A percentile compares a stretch with the other conserved stretches of the same genome.
Evolutionary conservation across 148 eudicot genomes (phyloP).

Genomic region (Chenopodium album): DNA sequence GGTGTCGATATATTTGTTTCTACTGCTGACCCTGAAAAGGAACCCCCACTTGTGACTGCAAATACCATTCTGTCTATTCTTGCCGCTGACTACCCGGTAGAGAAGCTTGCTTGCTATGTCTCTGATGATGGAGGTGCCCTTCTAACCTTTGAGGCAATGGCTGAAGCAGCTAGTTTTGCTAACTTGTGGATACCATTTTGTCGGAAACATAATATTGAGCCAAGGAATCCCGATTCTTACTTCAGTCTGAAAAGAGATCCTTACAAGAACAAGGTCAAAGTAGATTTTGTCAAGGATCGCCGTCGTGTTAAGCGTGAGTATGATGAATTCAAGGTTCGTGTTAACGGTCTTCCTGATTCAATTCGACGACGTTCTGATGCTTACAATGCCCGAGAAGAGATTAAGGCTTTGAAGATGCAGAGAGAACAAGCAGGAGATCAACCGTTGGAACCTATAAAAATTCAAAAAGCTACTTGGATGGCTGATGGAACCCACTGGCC

Average conservation of each 20-base stretch:
- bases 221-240: slow-evolving; percentile 85
- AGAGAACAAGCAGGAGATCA: slow-evolving; percentile 65
- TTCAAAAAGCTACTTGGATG: slow-evolving; percentile 86
- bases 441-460: slow-evolving; percentile 54
- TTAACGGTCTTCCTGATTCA: slow-evolving; percentile 87
- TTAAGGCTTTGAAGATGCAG: slow-evolving; percentile 77
- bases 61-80: slow-evolving; percentile 87
- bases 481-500: slow-evolving; percentile 98
- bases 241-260: slow-evolving; percentile 79
- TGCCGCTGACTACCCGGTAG: slow-evolving; percentile 84
- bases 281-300: slow-evolving; percentile 89
- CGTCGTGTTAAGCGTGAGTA: slow-evolving; percentile 91
- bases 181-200: slow-evolving; percentile 96
- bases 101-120: slow-evolving; percentile 89
- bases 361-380: slow-evolving; percentile 91
- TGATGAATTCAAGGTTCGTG: slow-evolving; percentile 91
- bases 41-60: slow-evolving; percentile 89
- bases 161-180: slow-evolving; percentile 95
- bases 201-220: slow-evolving; percentile 78
- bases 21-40: slow-evolving; percentile 95
- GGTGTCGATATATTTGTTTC: slow-evolving; percentile 86
- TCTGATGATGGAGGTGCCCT: slow-evolving; percentile 97
- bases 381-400: slow-evolving; percentile 83
- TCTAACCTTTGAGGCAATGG: slow-evolving; percentile 91
- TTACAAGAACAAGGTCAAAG: slow-evolving; percentile 71